Base-by-base conservation (phyloP, 225 moss, liverwort and hornwort species). In the Takakia lepidozioides region DNA sequence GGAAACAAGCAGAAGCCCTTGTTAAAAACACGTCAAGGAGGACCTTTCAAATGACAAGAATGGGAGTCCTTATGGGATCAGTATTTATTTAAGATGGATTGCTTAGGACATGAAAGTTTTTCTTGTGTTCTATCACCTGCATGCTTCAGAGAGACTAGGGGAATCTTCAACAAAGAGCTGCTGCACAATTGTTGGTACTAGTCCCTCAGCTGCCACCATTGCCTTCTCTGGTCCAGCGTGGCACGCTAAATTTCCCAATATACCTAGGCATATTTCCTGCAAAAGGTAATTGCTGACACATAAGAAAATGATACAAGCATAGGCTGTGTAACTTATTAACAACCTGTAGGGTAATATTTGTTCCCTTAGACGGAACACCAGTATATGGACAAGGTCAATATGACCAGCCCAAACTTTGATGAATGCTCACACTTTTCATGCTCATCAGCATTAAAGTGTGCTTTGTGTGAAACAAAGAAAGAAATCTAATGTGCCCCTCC, bases 181-280 rank as follows among this genome's bases (percentile, higher is more conserved):
- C 44, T 71, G 77, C 11, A 88, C 74, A 39, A 88, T 54, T 46
- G 75, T 73, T 44, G 63, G 58, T 24, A 85, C 72, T 25, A 92
- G 60, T 20, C 74, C 80, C 56, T 66, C 64, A 26, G 68, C 60
- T 32, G 70, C 64, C 52, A 83, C 82, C 74, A 92, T 80, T 30
- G 67, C 70, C 61, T 67, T 82, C 9, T 69, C 80, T 29, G 87
- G 77, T 42, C 67, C 80, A 51, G 73, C 61, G 66, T 92, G 87
- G 62, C 87, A 92, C 61, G 87, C 92, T 52, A 92, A 56, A 65
- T 92, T 92, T 44, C 87, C 87, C 59, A 87, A 71, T 51, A 92
- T 68, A 18, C 92, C 87, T 23, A 92, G 32, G 68, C 87, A 87
- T 53, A 88, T 87, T 58, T 88, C 92, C 85, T 92, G 75, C 54